Percentiles rank a stretch among this genome's conserved stretches.
phyloP scores from a whole-genome alignment of 176 grass and related monocot species.

The Pontederia crassipes region DNA sequence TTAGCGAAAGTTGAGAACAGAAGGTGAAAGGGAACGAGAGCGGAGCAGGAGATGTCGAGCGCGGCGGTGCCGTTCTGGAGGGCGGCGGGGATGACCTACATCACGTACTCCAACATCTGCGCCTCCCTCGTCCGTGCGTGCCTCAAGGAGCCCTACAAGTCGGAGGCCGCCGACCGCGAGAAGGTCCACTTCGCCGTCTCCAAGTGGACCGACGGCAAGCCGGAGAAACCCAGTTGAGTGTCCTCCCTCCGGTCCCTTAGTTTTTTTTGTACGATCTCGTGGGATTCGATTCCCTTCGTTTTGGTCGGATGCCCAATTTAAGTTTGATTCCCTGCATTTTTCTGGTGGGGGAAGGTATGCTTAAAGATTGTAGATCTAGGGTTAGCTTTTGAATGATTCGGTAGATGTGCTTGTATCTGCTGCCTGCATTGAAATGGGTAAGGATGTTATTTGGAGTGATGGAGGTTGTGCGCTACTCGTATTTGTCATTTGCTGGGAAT shows the following conservation, averaged over 20 bases:
- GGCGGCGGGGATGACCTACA: conserved; percentile 88
- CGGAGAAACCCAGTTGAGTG: conserved; percentile 60
- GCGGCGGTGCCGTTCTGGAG: conserved; percentile 87
- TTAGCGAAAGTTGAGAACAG: conserved; percentile 3
- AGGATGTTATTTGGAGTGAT: too few relatives aligned
- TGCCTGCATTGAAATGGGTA: too few relatives aligned
- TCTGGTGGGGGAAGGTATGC: too few relatives aligned
- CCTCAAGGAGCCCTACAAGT: conserved; percentile 85
- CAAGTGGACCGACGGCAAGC: conserved; percentile 69
- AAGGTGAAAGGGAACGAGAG: conserved; percentile 3
- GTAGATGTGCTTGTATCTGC: too few relatives aligned
- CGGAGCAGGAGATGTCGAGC: conserved; percentile 20
- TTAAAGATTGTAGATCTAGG: too few relatives aligned
- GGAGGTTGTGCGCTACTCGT: too few relatives aligned
- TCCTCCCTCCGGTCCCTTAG: background rate
- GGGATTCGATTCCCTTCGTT: too few relatives aligned
- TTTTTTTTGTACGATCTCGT: too few relatives aligned
- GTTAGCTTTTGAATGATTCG: too few relatives aligned
- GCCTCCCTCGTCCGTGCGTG: conserved; percentile 68
- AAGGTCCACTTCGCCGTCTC: conserved; percentile 97
- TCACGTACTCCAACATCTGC: conserved; percentile 98
- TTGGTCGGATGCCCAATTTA: too few relatives aligned
- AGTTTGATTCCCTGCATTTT: too few relatives aligned
- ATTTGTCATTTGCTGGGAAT: too few relatives aligned
- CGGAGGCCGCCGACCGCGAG: conserved; percentile 55